phyloP scores from a whole-genome alignment of 2,329 filamentous ascomycete species.

The Westerdykella ornata region DNA sequence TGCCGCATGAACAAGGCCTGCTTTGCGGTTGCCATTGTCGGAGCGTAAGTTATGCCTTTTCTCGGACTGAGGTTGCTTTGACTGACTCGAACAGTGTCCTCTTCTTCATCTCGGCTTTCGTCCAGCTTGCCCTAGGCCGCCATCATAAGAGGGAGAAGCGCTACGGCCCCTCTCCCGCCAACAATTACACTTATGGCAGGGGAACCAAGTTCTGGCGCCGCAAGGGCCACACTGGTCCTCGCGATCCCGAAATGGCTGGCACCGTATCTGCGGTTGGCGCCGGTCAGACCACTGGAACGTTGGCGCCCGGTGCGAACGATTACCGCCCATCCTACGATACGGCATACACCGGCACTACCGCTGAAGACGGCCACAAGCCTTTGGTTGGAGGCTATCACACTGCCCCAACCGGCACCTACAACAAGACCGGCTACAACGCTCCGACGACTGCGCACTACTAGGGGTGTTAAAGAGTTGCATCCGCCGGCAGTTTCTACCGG shows the following conservation, averaged over 20 bases:
- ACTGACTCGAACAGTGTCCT: constrained; percentile 51
- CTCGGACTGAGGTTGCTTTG: constrained; percentile 3
- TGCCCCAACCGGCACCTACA: constrained; percentile 39
- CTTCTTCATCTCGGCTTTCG: constrained; percentile 64
- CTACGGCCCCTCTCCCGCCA: constrained; percentile 58
- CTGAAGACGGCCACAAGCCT: constrained; percentile 35
- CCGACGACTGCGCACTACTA: constrained; percentile 24
- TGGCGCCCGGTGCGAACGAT: constrained; percentile 24
- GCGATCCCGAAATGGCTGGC: constrained; percentile 42
- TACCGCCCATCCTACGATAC: constrained; percentile 46
- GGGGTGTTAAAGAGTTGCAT: constrained; percentile 3
- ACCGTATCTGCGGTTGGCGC: constrained; percentile 18
- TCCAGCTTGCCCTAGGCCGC: constrained; percentile 62
- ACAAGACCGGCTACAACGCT: constrained; percentile 12
- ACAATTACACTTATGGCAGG: constrained; percentile 59
- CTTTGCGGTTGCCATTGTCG: constrained; percentile 72
- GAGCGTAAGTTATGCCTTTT: constrained; percentile 52
- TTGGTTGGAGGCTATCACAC: constrained; percentile 43
- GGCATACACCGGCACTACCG: constrained; percentile 46
- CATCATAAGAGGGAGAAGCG: constrained; percentile 69
- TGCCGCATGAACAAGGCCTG: constrained; percentile 71
- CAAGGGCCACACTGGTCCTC: constrained; percentile 28
- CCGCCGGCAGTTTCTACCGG: neutral
- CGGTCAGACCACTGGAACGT: constrained; percentile 14
- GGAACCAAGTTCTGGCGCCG: constrained; percentile 39